Evolutionary conservation across 2,329 filamentous ascomycete species (phyloP), one percentile per base, ranked within the genome.

Genomic region (Sporothrix luriei): DNA sequence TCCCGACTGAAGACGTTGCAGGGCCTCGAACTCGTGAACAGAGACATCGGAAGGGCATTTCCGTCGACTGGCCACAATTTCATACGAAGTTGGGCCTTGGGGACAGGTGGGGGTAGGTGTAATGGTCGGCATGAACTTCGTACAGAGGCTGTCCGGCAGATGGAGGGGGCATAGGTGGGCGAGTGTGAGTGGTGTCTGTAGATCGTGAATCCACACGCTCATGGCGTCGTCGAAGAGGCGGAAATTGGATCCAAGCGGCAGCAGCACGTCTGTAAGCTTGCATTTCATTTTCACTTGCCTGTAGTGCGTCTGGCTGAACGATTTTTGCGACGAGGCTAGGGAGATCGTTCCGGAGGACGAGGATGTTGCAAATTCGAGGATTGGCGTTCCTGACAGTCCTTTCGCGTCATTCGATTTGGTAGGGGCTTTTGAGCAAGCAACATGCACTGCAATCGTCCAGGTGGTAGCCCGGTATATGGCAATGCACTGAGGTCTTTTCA

Each of bases 21-120:
- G 83, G 0, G 86, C 81, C 29, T 80, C 78, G 62, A 82, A 88
- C 68, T 89, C 87, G 16, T 87, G 83, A 0, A 80, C 64, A 1
- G 81, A 82, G 33, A 86, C 69, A 0, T 79, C 77, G 0, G 77
- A 52, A 0, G 87, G 85, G 59, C 86, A 87, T 1, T 76, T 76
- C 0, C 79, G 76, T 43, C 85, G 83, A 14, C 78, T 85, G 0
- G 86, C 83, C 46, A 87, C 76, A 0, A 85, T 79, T 7, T 84
- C 78, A 70, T 88, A 87, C 0, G 87, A 89, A 0, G 85, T 83
- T 0, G 83, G 87, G 9, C 76, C 77, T 1, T 78, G 70, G 69
- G 77, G 75, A 21, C 79, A 73, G 11, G 77, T 72, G 19, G 72
- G 66, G 78, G 79, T 19, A 73, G 72, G 14, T 51, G 33, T 13